Evolutionary conservation across 2,329 filamentous ascomycete genomes (phyloP).

Genomic region (Myriosclerotinia duriaeana): DNA sequence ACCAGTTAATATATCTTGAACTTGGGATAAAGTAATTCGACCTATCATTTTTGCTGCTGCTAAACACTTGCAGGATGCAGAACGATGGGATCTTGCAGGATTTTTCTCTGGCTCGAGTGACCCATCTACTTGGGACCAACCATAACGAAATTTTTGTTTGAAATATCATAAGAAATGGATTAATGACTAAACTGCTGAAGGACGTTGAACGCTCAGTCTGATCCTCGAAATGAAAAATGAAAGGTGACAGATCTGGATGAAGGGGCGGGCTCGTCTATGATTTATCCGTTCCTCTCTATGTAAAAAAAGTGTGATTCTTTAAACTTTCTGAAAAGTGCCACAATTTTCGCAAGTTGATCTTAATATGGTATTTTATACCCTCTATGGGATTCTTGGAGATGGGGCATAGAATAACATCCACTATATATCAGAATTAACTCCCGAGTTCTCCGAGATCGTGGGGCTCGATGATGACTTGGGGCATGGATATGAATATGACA

Average conservation of each 20-base stretch:
- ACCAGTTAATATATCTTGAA: conserved; percentile 16
- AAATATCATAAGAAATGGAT: neutral
- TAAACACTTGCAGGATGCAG: conserved; percentile 21
- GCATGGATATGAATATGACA: conserved; percentile 5
- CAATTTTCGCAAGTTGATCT: conserved; percentile 8
- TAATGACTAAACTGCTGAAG: neutral
- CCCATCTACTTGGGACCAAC: conserved; percentile 24
- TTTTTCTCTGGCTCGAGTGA: conserved; percentile 14
- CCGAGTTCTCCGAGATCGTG: conserved; percentile 4
- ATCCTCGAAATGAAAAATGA: neutral
- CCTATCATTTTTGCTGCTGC: conserved; percentile 15
- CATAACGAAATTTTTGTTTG: conserved; percentile 5
- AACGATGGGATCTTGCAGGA: conserved; percentile 22
- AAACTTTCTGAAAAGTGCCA: conserved; percentile 10
- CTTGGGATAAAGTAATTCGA: conserved; percentile 13
- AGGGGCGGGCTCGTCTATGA: neutral
- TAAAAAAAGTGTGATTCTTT: conserved; percentile 1
- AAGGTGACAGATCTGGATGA: conserved; percentile 2
- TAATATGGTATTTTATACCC: neutral
- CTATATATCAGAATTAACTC: neutral
- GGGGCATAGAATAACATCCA: neutral
- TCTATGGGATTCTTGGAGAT: neutral
- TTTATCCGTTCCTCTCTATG: conserved; percentile 6
- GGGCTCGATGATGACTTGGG: conserved; percentile 3
- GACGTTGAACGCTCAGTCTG: neutral